Evolutionary conservation across 2,329 filamentous ascomycete genomes (phyloP).

Genomic region (Myotisia sp.): DNA sequence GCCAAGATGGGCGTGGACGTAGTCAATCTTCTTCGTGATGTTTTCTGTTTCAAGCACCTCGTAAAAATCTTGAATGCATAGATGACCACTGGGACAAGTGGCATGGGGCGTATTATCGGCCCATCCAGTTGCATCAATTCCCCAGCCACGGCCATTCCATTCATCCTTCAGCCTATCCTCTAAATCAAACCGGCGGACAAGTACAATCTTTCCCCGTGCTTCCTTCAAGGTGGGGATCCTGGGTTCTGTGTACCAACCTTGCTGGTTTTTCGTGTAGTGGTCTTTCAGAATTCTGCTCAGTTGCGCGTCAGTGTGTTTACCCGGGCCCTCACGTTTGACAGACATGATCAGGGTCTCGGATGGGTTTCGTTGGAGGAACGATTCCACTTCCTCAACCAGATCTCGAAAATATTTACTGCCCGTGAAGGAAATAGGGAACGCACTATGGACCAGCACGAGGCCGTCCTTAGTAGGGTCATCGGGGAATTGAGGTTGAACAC

Average conservation of each 20-base stretch:
- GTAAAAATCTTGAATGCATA: constrained; percentile 91
- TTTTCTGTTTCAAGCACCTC: constrained; percentile 61
- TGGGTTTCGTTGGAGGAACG: constrained; percentile 63
- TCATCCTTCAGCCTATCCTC: constrained; percentile 34
- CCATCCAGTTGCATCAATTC: constrained; percentile 53
- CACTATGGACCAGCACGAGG: constrained; percentile 73
- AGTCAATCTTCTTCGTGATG: constrained; percentile 67
- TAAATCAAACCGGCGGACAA: constrained; percentile 66
- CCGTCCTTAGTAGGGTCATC: constrained; percentile 47
- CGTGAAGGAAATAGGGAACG: constrained; percentile 74
- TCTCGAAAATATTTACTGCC: constrained; percentile 65
- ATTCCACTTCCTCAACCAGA: constrained; percentile 55
- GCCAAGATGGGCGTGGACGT: constrained; percentile 60
- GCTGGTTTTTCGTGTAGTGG: constrained; percentile 38
- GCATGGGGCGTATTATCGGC: constrained; percentile 78
- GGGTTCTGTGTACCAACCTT: constrained; percentile 64
- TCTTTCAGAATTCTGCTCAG: constrained; percentile 58
- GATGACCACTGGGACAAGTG: constrained; percentile 51
- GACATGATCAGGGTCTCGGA: constrained; percentile 74
- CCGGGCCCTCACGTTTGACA: constrained; percentile 80
- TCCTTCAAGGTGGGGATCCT: constrained; percentile 65
- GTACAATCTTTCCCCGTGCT: constrained; percentile 65
- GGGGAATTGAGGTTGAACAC: constrained; percentile 53
- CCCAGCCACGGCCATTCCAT: constrained; percentile 39
- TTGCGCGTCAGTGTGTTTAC: constrained; percentile 63